Percentiles rank a stretch among this genome's conserved stretches.
Conservation (phyloP, 768 basidiomycete species). For the Amanita fuliginea region DNA sequence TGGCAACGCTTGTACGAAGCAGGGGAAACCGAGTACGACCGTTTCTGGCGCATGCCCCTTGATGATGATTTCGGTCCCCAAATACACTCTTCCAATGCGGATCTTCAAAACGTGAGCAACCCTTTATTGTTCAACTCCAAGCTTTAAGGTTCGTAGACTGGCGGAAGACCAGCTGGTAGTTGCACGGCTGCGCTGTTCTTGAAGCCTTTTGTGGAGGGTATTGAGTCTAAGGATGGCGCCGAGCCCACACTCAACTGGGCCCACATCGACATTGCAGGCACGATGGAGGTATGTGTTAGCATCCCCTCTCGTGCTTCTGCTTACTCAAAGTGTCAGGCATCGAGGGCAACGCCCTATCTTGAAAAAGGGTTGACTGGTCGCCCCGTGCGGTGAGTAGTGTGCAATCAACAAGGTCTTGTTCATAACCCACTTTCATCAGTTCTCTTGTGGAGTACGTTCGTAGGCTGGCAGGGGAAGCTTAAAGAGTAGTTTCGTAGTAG, state of each 20-base stretch:
- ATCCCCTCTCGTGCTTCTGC: background rate
- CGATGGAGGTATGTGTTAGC: constrained; percentile 50
- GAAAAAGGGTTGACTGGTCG: constrained; percentile 74
- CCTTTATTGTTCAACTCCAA: background rate
- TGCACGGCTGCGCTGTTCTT: constrained; percentile 84
- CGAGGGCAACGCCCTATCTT: constrained; percentile 47
- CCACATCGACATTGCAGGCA: constrained; percentile 75
- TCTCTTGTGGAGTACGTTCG: constrained; percentile 31
- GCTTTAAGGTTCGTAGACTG: constrained; percentile 30
- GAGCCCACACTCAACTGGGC: constrained; percentile 65
- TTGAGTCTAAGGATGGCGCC: constrained; percentile 48
- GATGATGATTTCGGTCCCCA: constrained; percentile 73
- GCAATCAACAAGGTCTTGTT: background rate
- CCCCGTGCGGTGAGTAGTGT: constrained; percentile 51
- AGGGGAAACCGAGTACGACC: constrained; percentile 66
- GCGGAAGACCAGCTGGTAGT: constrained; percentile 61
- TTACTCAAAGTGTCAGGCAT: constrained; percentile 23
- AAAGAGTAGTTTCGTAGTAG: background rate
- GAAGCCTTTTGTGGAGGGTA: constrained; percentile 70
- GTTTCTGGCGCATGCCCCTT: constrained; percentile 87
- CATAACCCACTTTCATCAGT: constrained; percentile 13
- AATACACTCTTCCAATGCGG: constrained; percentile 70
- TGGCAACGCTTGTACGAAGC: constrained; percentile 62
- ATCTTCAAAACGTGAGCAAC: constrained; percentile 59
- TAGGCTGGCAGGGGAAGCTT: constrained; percentile 14